Percentiles rank a stretch among this genome's conserved stretches.
Conservation (phyloP, 2,329 filamentous ascomycete genomes). For the Diaporthe caulivora region DNA sequence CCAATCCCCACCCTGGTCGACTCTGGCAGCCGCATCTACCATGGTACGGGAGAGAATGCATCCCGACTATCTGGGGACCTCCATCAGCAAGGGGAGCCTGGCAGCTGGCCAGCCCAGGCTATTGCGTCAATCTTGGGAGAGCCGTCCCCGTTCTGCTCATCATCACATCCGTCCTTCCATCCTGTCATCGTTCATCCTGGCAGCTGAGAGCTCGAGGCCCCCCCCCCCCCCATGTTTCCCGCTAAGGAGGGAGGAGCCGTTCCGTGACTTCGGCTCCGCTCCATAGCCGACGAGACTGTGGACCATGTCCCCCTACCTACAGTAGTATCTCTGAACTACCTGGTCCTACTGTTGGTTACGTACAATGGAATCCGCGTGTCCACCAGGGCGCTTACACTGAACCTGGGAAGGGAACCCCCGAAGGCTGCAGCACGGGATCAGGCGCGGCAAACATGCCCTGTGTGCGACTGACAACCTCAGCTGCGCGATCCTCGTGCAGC, state of each 20-base stretch:
- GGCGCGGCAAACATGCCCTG: conserved; percentile 21
- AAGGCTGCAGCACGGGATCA: neutral
- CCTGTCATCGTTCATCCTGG: conserved; percentile 16
- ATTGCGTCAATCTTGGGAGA: neutral
- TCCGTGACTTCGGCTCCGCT: conserved; percentile 18
- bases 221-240: conserved; percentile 21
- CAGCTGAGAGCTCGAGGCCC: neutral
- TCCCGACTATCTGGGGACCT: neutral
- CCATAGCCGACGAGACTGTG: neutral
- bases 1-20: neutral
- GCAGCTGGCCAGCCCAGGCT: neutral
- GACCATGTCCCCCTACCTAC: neutral
- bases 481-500: conserved; percentile 34
- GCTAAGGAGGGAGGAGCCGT: conserved; percentile 29
- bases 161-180: neutral
- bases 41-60: neutral
- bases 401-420: neutral
- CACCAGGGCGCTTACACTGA: conserved; percentile 28
- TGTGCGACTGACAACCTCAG: conserved; percentile 30
- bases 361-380: neutral
- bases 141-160: neutral
- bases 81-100: neutral
- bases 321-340: neutral
- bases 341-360: neutral
- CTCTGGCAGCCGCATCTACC: neutral